Base-by-base conservation (phyloP, 2,329 filamentous ascomycete species). In the Fonsecaea monophora region DNA sequence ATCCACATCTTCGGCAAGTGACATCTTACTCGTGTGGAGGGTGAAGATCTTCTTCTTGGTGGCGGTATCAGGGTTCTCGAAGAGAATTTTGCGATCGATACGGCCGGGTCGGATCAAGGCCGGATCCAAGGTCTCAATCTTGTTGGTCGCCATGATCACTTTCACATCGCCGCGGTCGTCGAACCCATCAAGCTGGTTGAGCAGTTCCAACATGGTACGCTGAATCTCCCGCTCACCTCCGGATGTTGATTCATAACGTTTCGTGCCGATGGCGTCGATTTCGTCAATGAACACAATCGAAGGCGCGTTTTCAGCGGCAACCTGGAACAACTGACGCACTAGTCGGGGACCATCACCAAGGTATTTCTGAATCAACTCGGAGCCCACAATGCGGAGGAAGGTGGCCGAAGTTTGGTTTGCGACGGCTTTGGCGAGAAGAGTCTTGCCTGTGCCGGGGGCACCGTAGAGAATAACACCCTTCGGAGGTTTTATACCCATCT, bases 131-230 rank as follows among this genome's bases (percentile, higher is more conserved):
- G 92, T 96, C 73, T 99, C 96, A 73, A 99, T 99, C 87, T 99
- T 99, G 89, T 99, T 99, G 73, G 95, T 99, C 12, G 95, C 96
- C 94, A 99, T 98, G 79, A 99, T 94, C 69, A 99, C 95, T 85
- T 99, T 99, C 81, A 99, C 94, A 77, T 99, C 95, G 73, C 95
- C 96, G 68, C 95, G 92, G 80, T 99, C 96, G 77, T 99, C 95
- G 82, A 99, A 99, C 75, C 95, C 95, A 78, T 99, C 95, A 8
- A 99, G 89, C 83, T 99, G 95, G 81, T 99, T 99, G 50, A 99
- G 89, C 62, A 99, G 87, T 77, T 99, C 95, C 80, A 99, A 83
- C 95, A 99, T 99, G 57, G 95, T 99, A 79, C 95, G 90, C 83
- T 99, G 95, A 45, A 99, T 92, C 80, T 99, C 95, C 73, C 94